Evolutionary conservation across 2,329 filamentous ascomycete genomes (phyloP).

Genomic region (Hypoxylon sp.): DNA sequence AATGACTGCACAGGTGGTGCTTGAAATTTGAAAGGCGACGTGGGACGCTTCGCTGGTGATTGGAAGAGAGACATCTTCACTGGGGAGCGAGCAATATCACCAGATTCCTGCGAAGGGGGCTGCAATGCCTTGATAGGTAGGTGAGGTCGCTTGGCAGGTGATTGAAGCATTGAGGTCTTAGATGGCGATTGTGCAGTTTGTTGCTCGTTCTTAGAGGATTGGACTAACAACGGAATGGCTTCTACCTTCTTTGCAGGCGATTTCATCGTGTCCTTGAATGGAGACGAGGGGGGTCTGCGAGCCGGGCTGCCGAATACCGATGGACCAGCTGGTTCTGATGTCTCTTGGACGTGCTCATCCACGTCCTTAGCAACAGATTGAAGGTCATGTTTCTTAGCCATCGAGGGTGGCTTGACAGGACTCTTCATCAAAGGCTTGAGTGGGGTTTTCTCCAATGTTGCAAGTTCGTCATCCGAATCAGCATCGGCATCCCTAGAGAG

Average conservation of each 20-base stretch:
- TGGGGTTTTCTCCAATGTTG: constrained; percentile 65
- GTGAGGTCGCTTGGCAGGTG: constrained; percentile 65
- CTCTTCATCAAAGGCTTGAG: constrained; percentile 69
- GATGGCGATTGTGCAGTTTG: constrained; percentile 60
- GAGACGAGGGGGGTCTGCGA: constrained; percentile 67
- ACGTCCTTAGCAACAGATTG: constrained; percentile 47
- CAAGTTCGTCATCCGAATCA: constrained; percentile 73
- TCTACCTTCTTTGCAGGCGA: constrained; percentile 71
- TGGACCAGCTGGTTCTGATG: constrained; percentile 56
- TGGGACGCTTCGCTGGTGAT: constrained; percentile 54
- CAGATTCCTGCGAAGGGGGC: constrained; percentile 48
- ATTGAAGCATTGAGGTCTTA: constrained; percentile 66
- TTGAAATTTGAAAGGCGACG: constrained; percentile 50
- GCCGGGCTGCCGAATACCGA: constrained; percentile 68
- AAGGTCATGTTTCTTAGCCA: constrained; percentile 57
- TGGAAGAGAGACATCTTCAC: constrained; percentile 55
- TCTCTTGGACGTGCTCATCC: constrained; percentile 52
- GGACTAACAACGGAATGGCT: constrained; percentile 51
- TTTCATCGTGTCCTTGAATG: constrained; percentile 69
- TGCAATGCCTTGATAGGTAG: constrained; percentile 49
- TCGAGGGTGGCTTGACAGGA: constrained; percentile 66
- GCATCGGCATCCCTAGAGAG: constrained; percentile 61
- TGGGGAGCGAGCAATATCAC: constrained; percentile 55
- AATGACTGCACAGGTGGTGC: constrained; percentile 33
- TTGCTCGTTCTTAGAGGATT: constrained; percentile 50